Conservation (phyloP, 257 asterid genomes). For the Verbascum thapsus region DNA sequence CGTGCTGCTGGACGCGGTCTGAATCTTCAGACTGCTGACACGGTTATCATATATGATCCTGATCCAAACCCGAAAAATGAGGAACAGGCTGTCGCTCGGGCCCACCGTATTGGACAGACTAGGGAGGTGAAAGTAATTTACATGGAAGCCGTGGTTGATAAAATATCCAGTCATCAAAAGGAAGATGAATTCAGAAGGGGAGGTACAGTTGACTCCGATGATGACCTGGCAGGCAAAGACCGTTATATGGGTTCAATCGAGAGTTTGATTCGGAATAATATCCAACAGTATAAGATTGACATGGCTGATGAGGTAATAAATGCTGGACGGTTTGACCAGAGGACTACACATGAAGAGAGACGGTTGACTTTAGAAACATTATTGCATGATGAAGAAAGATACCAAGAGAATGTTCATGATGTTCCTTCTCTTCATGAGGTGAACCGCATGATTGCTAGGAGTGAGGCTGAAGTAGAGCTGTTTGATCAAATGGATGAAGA, state of each 20-base stretch:
- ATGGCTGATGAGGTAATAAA: constrained; percentile 99
- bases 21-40: constrained; percentile 97
- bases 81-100: constrained; percentile 99
- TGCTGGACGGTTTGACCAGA: constrained; percentile 99
- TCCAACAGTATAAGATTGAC: constrained; percentile 97
- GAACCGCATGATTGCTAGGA: constrained; percentile 98
- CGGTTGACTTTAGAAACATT: constrained; percentile 90
- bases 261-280: constrained; percentile 92
- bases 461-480: constrained; percentile 88
- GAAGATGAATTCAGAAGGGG: constrained; percentile 86
- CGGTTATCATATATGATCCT: constrained; percentile 97
- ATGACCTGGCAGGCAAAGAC: constrained; percentile 95
- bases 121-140: constrained; percentile 98
- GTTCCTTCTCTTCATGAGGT: constrained; percentile 98
- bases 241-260: constrained; percentile 95
- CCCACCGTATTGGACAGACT: constrained; percentile 98
- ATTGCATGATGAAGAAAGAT: constrained; percentile 96
- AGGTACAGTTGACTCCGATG: constrained; percentile 87
- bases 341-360: constrained; percentile 99
- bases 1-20: constrained; percentile 99
- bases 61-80: constrained; percentile 99
- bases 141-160: constrained; percentile 98
- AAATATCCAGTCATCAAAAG: constrained; percentile 85
- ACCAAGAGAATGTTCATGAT: constrained; percentile 93
- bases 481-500: constrained; percentile 99